These are phyloP conservation scores for Suillus plorans DNA, from an alignment of 768 basidiomycete genomes.

Conservation along the genomic window DNA sequence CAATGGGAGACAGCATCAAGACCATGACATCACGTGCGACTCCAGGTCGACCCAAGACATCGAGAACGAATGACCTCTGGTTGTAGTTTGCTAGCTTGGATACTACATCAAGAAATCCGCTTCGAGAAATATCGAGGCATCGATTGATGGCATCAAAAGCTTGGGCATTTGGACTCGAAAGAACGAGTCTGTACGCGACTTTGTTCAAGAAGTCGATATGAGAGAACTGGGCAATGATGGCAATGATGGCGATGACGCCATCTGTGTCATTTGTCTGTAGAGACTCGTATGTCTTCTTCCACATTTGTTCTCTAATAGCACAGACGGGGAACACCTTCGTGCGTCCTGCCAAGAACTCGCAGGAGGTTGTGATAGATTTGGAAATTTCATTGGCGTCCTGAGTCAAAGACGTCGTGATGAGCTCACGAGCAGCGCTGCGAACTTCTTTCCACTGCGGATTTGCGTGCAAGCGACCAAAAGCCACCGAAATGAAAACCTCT, in stretches of 20 bases:
- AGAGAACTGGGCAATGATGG: constrained; percentile 55
- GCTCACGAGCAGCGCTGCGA: constrained; percentile 39
- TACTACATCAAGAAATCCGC: constrained; percentile 62
- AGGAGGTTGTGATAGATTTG: constrained; percentile 33
- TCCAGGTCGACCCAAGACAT: constrained; percentile 54
- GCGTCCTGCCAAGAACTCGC: constrained; percentile 30
- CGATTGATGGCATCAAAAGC: constrained; percentile 60
- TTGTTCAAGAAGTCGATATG: constrained; percentile 65
- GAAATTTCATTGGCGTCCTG: constrained; percentile 35
- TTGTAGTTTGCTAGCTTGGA: constrained; percentile 66
- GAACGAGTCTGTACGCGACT: constrained; percentile 44
- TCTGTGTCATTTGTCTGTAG: constrained; percentile 58
- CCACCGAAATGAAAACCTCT: constrained; percentile 44
- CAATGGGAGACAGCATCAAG: constrained; percentile 82
- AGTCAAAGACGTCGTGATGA: constrained; percentile 36
- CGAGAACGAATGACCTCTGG: constrained; percentile 47
- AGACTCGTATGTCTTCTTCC: constrained; percentile 64
- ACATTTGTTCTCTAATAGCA: constrained; percentile 56
- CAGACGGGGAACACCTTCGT: constrained; percentile 33
- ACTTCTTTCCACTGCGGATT: constrained; percentile 42
- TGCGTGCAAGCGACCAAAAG: constrained; percentile 41
- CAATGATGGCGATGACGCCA: constrained; percentile 58
- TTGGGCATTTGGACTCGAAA: constrained; percentile 30
- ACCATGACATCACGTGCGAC: constrained; percentile 60
- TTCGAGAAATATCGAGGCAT: constrained; percentile 54